These are phyloP conservation scores for Inga leiocalycina DNA, from an alignment of 306 rosid genomes.

Conservation along the genomic window DNA sequence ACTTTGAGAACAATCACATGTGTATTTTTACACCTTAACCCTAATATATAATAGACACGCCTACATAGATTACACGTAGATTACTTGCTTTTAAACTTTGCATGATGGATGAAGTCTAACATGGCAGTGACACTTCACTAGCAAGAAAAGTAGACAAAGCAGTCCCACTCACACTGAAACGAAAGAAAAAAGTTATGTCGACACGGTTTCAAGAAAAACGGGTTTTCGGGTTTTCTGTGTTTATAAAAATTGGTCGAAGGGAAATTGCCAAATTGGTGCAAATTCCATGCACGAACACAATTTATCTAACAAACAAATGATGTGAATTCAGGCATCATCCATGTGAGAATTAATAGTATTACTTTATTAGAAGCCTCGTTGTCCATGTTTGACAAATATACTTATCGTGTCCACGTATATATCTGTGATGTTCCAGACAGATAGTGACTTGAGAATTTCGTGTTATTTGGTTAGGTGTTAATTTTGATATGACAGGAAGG, in stretches of 20 bases:
- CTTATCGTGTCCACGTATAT: constrained; percentile 22
- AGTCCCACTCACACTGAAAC: constrained; percentile 15
- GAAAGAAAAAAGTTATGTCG: not conserved
- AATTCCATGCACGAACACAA: constrained; percentile 12
- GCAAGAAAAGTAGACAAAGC: constrained; percentile 29
- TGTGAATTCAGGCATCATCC: constrained; percentile 28
- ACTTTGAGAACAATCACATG: too few relatives aligned
- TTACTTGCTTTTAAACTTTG: constrained; percentile 22
- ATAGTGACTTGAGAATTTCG: constrained; percentile 25
- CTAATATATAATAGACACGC: not conserved
- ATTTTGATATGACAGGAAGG: not conserved
- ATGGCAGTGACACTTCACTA: constrained; percentile 34
- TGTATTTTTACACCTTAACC: too few relatives aligned
- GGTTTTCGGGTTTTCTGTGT: not conserved
- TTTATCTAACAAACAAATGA: not conserved
- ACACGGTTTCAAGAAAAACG: not conserved
- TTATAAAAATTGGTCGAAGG: not conserved
- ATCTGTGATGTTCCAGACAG: constrained; percentile 29
- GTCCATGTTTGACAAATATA: not conserved
- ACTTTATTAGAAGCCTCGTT: constrained; percentile 10
- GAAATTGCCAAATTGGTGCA: not conserved
- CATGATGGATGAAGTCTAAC: constrained; percentile 19
- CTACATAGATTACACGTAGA: not conserved
- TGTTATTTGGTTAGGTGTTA: not conserved
- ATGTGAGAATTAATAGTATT: constrained; percentile 32